Evolutionary conservation across 73 alveolate species (phyloP).

Genomic region (Paramecium caudatum): DNA sequence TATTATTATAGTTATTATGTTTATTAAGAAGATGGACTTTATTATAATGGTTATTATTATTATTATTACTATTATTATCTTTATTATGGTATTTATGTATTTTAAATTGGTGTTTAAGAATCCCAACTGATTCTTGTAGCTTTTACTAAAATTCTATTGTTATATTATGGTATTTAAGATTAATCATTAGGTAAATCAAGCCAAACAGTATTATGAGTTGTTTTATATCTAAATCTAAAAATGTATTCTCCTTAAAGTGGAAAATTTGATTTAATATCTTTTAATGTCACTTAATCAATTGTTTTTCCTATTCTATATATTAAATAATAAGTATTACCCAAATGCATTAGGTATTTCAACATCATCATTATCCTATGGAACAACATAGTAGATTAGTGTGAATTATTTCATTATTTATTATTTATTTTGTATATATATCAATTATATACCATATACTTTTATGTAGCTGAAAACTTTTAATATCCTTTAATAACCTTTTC

Average conservation of each 20-base stretch:
- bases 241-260: constrained; percentile 66
- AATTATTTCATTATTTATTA: constrained; percentile 48
- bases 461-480: constrained; percentile 91
- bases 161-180: neutral
- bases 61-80: no score
- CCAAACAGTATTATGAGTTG: constrained; percentile 52
- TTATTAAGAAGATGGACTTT: no score
- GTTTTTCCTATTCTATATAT: constrained; percentile 43
- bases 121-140: constrained; percentile 63
- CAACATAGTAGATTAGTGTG: constrained; percentile 41
- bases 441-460: constrained; percentile 87
- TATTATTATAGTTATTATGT: no score
- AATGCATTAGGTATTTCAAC: constrained; percentile 58
- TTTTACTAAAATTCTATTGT: constrained; percentile 49
- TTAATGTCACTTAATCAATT: constrained; percentile 30
- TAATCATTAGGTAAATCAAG: constrained; percentile 12
- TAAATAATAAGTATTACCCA: constrained; percentile 19
- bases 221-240: constrained; percentile 57
- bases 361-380: constrained; percentile 64
- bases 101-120: no score
- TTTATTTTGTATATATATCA: constrained; percentile 56
- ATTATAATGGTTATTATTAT: no score
- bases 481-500: constrained; percentile 99
- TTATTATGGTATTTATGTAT: no score
- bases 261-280: constrained; percentile 11